Percentiles rank a stretch among this genome's conserved stretches.
Evolutionary conservation across 2,329 filamentous ascomycete species (phyloP).

Genomic region (Pseudopyricularia javanii): DNA sequence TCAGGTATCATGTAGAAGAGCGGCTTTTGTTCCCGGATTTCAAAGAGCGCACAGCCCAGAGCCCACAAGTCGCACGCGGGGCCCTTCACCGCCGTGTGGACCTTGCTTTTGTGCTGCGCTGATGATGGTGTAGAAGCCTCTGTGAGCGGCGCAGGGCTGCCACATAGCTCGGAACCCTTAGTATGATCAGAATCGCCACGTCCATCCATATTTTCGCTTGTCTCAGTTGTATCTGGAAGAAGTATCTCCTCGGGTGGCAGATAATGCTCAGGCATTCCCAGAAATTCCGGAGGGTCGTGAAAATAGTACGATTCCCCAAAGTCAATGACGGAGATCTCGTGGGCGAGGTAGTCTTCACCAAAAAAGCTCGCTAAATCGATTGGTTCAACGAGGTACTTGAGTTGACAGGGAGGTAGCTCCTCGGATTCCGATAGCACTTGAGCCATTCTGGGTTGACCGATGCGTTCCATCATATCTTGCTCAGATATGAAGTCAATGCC

Average conservation of each 20-base stretch:
- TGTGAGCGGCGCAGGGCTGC: too few relatives aligned
- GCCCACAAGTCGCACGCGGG: slow-evolving; percentile 6
- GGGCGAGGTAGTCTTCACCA: background rate
- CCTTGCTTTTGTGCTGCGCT: background rate
- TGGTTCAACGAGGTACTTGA: background rate
- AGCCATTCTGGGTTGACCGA: background rate
- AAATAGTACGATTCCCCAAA: background rate
- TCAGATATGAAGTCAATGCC: background rate
- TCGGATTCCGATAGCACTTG: background rate
- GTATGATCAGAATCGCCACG: background rate
- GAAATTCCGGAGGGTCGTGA: background rate
- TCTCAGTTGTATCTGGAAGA: background rate
- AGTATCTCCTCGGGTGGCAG: background rate
- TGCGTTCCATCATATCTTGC: background rate
- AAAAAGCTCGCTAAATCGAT: background rate
- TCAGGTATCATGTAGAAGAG: slow-evolving; percentile 6
- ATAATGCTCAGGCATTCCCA: background rate
- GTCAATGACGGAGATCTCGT: background rate
- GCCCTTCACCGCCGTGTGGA: slow-evolving; percentile 1
- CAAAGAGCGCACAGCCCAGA: slow-evolving; percentile 6
- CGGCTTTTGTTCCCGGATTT: slow-evolving; percentile 5
- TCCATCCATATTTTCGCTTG: background rate
- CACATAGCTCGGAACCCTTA: too few relatives aligned
- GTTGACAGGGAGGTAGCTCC: background rate
- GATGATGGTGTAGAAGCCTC: background rate